phyloP scores from a whole-genome alignment of 768 basidiomycete genomes.

The Boletus coccyginus region DNA sequence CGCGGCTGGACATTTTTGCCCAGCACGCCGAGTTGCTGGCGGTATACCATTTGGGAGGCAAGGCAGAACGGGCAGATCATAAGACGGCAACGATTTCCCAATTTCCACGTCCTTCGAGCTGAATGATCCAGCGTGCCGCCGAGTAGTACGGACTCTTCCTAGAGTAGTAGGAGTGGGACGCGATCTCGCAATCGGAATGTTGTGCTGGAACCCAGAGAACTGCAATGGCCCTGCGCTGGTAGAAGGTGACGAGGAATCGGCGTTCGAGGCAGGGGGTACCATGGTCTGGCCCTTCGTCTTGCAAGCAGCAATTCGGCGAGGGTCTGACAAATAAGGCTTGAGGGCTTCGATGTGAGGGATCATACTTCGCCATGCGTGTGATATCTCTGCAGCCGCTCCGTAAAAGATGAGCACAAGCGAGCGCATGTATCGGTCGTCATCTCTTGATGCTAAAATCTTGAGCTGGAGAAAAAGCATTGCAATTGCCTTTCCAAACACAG shows the following conservation, averaged over 20 bases:
- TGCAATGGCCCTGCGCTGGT: constrained; percentile 27
- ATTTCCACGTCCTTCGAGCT: constrained; percentile 90
- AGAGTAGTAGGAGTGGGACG: constrained; percentile 26
- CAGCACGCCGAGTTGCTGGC: constrained; percentile 43
- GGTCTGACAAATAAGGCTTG: constrained; percentile 56
- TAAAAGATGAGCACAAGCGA: constrained; percentile 86
- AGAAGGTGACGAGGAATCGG: constrained; percentile 28
- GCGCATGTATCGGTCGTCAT: constrained; percentile 85
- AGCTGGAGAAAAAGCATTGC: constrained; percentile 79
- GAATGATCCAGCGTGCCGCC: constrained; percentile 93
- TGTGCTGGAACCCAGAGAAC: constrained; percentile 19
- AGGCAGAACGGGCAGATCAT: constrained; percentile 37
- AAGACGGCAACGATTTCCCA: constrained; percentile 76
- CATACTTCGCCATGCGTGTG: constrained; percentile 79
- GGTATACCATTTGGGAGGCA: constrained; percentile 25
- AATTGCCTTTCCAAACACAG: constrained; percentile 85
- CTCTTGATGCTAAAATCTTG: constrained; percentile 65
- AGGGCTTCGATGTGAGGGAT: constrained; percentile 68
- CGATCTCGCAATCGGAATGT: constrained; percentile 29
- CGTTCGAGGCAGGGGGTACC: constrained; percentile 20
- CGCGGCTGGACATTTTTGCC: constrained; percentile 46
- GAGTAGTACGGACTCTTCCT: constrained; percentile 52
- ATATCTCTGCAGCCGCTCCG: constrained; percentile 86
- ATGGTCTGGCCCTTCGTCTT: constrained; percentile 29
- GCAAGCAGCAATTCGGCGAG: constrained; percentile 33